These are phyloP conservation scores for Santalum album DNA, from an alignment of 164 flowering plant species.

Conservation along the genomic window DNA sequence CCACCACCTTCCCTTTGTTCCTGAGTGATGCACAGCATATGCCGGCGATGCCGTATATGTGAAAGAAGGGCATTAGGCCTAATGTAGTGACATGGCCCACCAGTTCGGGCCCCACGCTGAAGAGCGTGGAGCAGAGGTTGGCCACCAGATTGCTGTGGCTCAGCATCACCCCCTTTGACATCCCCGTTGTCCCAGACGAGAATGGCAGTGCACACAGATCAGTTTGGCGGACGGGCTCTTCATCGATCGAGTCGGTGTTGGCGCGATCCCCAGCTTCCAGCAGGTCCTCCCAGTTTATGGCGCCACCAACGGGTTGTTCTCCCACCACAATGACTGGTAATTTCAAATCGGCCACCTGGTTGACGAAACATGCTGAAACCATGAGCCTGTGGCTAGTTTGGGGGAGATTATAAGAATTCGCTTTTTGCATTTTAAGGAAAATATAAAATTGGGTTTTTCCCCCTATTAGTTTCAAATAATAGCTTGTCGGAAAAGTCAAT, in stretches of 20 bases:
- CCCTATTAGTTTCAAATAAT: too few species aligned
- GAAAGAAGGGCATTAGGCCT: constrained; percentile 93
- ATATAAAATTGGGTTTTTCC: too few species aligned
- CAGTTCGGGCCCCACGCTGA: constrained; percentile 61
- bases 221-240: constrained; percentile 32
- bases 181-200: constrained; percentile 98
- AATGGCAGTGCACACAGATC: constrained; percentile 94
- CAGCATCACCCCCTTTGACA: constrained; percentile 91
- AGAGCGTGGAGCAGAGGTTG: constrained; percentile 82
- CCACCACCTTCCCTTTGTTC: constrained; percentile 93
- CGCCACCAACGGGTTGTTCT: constrained; percentile 40
- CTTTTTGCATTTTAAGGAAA: too few species aligned
- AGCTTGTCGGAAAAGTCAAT: too few species aligned
- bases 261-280: constrained; percentile 66
- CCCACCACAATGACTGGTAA: constrained; percentile 59
- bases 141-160: constrained; percentile 80
- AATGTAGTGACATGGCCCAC: constrained; percentile 65
- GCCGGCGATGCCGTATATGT: constrained; percentile 84
- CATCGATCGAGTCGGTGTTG: constrained; percentile 6
- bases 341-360: constrained; percentile 57
- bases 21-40: constrained; percentile 77
- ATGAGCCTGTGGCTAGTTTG: not conserved
- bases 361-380: not conserved
- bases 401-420: not conserved
- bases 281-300: constrained; percentile 61